Percentiles rank a stretch among this genome's conserved stretches.
phyloP scores from a whole-genome alignment of 495 filamentous ascomycete species.

The Tuber borchii region DNA sequence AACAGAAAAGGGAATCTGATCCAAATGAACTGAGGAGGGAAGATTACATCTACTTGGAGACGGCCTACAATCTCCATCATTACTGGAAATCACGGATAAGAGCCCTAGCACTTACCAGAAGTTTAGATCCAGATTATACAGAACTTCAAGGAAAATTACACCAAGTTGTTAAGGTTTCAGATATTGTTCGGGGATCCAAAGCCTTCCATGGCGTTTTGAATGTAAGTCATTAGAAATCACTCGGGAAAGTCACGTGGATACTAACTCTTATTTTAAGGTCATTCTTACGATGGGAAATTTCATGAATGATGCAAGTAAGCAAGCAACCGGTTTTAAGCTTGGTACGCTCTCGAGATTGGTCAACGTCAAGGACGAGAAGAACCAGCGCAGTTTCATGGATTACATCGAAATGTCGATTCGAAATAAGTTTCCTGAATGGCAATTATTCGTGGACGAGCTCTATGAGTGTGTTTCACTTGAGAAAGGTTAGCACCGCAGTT shows the following conservation, averaged over 20 bases:
- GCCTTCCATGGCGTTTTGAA: conserved; percentile 92
- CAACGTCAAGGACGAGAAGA: conserved; percentile 99
- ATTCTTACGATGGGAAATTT: conserved; percentile 98
- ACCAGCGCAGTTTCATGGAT: conserved; percentile 91
- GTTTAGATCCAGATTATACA: conserved; percentile 83
- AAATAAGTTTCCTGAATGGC: conserved; percentile 93
- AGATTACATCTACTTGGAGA: conserved; percentile 89
- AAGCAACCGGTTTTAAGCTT: conserved; percentile 95
- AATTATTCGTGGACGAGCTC: conserved; percentile 80
- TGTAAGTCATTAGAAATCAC: conserved; percentile 17
- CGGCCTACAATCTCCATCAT: conserved; percentile 89
- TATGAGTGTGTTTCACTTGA: conserved; percentile 71
- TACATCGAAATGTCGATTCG: conserved; percentile 96
- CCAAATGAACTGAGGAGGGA: conserved; percentile 82
- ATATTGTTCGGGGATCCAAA: conserved; percentile 82
- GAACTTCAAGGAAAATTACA: conserved; percentile 75
- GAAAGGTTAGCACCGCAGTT: conserved; percentile 53
- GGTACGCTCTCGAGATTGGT: conserved; percentile 87
- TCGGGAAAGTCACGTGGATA: conserved; percentile 7
- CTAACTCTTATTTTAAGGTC: conserved; percentile 44
- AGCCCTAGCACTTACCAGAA: conserved; percentile 76
- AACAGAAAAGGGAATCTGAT: conserved; percentile 76
- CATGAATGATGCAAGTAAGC: conserved; percentile 99
- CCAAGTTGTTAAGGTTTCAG: conserved; percentile 75
- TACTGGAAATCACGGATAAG: conserved; percentile 98